Conservation (phyloP, 495 filamentous ascomycete species). For the Talaromyces stipitatus region DNA sequence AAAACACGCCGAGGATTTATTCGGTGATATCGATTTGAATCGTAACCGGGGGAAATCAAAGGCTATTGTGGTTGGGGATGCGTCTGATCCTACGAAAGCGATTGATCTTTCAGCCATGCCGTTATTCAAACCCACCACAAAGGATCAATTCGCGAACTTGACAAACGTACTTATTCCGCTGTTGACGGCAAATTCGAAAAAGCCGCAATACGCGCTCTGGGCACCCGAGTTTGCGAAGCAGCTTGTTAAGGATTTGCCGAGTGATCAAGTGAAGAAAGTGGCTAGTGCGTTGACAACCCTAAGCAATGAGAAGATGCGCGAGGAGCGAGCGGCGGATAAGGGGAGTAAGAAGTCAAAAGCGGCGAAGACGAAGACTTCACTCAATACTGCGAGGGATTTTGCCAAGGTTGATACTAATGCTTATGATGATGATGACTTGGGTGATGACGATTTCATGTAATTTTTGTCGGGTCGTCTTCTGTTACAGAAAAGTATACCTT, state of each 20-base stretch:
- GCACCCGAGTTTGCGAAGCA: constrained; percentile 85
- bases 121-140: constrained; percentile 84
- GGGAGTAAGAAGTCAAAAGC: constrained; percentile 94
- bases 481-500: constrained; percentile 5
- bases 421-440: constrained; percentile 73
- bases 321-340: constrained; percentile 93
- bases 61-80: constrained; percentile 58
- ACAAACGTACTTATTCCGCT: constrained; percentile 70
- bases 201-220: constrained; percentile 82
- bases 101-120: constrained; percentile 72
- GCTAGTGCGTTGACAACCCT: constrained; percentile 74
- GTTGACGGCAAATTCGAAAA: constrained; percentile 66
- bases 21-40: constrained; percentile 67
- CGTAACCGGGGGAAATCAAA: constrained; percentile 50
- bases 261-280: constrained; percentile 92
- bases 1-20: constrained; percentile 85
- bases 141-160: constrained; percentile 71
- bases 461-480: constrained; percentile 9
- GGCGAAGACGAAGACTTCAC: constrained; percentile 82
- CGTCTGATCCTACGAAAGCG: constrained; percentile 63
- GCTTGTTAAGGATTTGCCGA: constrained; percentile 78
- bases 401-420: constrained; percentile 57
- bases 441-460: constrained; percentile 65
- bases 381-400: constrained; percentile 63
- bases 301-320: constrained; percentile 97